These are phyloP conservation scores for Globisporangium spinosum DNA, from an alignment of 352 stramenopile genomes.

Conservation along the genomic window DNA sequence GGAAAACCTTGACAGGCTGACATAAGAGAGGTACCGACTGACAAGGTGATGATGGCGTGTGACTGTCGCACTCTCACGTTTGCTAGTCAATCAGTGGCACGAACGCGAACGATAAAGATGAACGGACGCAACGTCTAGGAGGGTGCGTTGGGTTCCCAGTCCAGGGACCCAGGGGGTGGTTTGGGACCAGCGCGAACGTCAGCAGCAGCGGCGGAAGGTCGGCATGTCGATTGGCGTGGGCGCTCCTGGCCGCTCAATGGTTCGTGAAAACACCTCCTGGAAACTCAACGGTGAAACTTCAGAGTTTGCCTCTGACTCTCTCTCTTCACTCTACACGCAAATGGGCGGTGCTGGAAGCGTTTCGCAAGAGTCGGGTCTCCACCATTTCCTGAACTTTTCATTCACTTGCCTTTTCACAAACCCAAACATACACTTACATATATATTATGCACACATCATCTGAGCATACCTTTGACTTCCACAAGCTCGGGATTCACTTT, in stretches of 20 bases:
- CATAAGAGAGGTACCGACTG: neutral
- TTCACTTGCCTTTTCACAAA: neutral
- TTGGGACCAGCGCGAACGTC: neutral
- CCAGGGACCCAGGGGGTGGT: neutral
- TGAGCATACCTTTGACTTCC: neutral
- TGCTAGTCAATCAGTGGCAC: conserved; percentile 3
- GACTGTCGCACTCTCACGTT: neutral
- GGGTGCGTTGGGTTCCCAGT: neutral
- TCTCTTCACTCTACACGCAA: conserved; percentile 1
- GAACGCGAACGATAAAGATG: neutral
- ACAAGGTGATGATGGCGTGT: conserved; percentile 4
- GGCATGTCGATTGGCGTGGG: conserved; percentile 2
- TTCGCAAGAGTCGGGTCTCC: neutral
- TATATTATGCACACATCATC: conserved; percentile 1
- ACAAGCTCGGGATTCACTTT: neutral
- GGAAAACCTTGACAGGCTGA: neutral
- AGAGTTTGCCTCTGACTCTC: conserved; percentile 12
- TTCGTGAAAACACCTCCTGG: neutral
- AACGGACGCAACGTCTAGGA: neutral
- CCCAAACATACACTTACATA: neutral
- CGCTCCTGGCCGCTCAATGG: conserved; percentile 3
- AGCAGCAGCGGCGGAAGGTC: neutral
- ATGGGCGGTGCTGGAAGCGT: neutral
- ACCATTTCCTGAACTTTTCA: conserved; percentile 3
- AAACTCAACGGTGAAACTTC: conserved; percentile 5